Evolutionary conservation across 352 stramenopile species (phyloP).

Genomic region (Globisporangium acanthophoron): DNA sequence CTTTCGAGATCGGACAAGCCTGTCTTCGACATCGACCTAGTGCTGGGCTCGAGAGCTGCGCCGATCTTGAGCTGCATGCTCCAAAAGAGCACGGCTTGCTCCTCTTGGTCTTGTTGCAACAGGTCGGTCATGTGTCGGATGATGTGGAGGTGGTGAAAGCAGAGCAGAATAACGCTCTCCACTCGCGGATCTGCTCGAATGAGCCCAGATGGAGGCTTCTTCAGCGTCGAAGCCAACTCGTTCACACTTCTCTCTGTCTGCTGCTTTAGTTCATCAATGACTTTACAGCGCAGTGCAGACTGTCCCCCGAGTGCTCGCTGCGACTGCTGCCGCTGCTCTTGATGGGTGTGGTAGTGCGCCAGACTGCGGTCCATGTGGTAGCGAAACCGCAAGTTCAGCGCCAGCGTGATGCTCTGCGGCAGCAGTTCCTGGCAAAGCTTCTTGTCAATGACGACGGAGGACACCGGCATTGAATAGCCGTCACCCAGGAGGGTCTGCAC

Average conservation of each 20-base stretch:
- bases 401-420: conserved; percentile 8
- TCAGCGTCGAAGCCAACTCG: background rate
- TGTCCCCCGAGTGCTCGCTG: background rate
- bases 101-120: conserved; percentile 7
- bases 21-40: conserved; percentile 1
- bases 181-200: background rate
- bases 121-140: conserved; percentile 13
- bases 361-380: conserved; percentile 9
- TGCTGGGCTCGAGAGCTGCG: background rate
- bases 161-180: conserved; percentile 32
- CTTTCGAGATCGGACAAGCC: conserved; percentile 2
- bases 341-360: background rate
- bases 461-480: background rate
- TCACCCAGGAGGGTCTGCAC: conserved; percentile 17
- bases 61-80: conserved; percentile 32
- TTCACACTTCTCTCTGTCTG: conserved; percentile 2
- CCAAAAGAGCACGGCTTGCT: conserved; percentile 36
- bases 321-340: background rate
- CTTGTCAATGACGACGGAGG: background rate
- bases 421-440: conserved; percentile 8
- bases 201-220: conserved; percentile 1
- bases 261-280: conserved; percentile 4
- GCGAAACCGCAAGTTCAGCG: conserved; percentile 9
- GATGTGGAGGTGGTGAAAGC: conserved; percentile 15
- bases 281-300: background rate